Evolutionary conservation across 148 eudicot genomes (phyloP), one percentile per base, ranked within the genome.

Genomic region (Heliosperma pusillum): DNA sequence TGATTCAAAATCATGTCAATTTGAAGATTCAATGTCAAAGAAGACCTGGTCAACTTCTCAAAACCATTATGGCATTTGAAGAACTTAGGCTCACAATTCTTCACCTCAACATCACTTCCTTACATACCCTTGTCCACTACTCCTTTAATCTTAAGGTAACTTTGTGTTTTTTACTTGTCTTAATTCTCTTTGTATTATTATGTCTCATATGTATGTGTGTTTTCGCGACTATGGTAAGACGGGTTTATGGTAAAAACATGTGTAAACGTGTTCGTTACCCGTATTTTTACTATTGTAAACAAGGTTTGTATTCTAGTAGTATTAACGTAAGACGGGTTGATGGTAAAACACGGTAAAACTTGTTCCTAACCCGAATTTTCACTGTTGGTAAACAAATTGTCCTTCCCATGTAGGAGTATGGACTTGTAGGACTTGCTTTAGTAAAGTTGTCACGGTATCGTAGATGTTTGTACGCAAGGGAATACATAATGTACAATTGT

Each of bases 121-220:
- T 77, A 66, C 80, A 83, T 59, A 26, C 22, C 76, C 65, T 81
- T 29, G 81, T 77, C 59, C 85, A 81, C 26, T 87, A 85, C 86
- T 83, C 90, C 50, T 83, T 87, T 72, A 87, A 79, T 79, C 88
- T 87, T 59, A 87, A 87, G 90, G 89, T 85, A 84, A 70, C 7
- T 12, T 55, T 30, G 50, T 42, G 12, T 59, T 53, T 33, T 40
- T 55, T 29, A 26, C 9, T 22, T 19, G 62, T 58, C 24, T 58
- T 36, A 36, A n/a, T n/a, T n/a, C 27, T 58, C 10, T 58, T 58
- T 10, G 25, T 58, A 1, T 55, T 19, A 55, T 19, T 55, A 55
- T 5, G 21, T 55, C n/a, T 55, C 24, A 19, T 22, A 19, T 33
- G 5, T 33, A 33, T 3, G 40, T 33, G 40, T 33, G 40, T 36